Evolutionary conservation across 1,284 basidiomycete genomes (phyloP).

Genomic region (Fomes fomentarius): DNA sequence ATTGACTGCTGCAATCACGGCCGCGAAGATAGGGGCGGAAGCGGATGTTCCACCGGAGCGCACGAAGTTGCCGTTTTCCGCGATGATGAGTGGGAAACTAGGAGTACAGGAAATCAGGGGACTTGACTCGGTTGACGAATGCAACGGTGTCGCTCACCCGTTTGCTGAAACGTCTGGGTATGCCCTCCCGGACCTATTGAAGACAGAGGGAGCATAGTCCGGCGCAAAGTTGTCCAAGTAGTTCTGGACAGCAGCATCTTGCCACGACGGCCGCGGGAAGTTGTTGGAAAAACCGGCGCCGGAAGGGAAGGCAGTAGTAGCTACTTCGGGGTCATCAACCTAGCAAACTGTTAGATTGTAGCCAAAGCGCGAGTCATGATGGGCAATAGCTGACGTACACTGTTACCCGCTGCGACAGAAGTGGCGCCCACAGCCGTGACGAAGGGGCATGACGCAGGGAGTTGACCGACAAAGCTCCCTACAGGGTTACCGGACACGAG

Average conservation of each 20-base stretch:
- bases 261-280: constrained; percentile 21
- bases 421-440: constrained; percentile 30
- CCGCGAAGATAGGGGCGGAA: constrained; percentile 40
- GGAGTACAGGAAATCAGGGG: too few species aligned
- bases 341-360: background rate
- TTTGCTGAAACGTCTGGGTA: constrained; percentile 28
- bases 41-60: constrained; percentile 21
- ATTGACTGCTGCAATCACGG: constrained; percentile 61
- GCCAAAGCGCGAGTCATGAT: background rate
- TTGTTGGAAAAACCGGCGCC: constrained; percentile 27
- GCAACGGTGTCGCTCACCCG: constrained; percentile 29
- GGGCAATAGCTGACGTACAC: constrained; percentile 10
- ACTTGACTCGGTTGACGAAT: background rate
- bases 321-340: constrained; percentile 23
- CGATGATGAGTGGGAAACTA: constrained; percentile 41
- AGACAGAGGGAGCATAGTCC: constrained; percentile 14
- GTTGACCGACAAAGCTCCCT: constrained; percentile 28
- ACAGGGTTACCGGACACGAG: constrained; percentile 29
- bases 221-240: constrained; percentile 23
- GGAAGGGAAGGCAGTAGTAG: constrained; percentile 20
- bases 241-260: constrained; percentile 17
- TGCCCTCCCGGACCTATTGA: constrained; percentile 23
- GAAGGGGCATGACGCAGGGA: constrained; percentile 27
- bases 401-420: constrained; percentile 18
- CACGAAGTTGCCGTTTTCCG: constrained; percentile 31